A percentile compares a stretch with the other conserved stretches of the same genome.
phyloP scores from a whole-genome alignment of 1,284 basidiomycete genomes.

The Volvariella surrecta region DNA sequence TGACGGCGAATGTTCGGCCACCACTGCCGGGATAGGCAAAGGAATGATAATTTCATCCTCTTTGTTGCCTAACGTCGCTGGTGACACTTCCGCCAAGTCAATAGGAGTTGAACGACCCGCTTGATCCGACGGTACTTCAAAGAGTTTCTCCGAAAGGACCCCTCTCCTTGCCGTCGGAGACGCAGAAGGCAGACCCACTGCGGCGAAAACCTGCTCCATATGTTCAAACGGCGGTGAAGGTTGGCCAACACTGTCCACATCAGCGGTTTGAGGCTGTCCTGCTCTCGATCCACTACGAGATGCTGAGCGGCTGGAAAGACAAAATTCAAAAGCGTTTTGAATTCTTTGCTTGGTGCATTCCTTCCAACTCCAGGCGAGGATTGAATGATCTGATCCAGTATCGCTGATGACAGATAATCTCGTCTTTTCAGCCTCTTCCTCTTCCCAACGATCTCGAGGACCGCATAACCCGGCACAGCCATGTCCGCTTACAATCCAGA shows the following conservation, averaged over 20 bases:
- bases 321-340: conserved; percentile 75
- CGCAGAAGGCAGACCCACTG: conserved; percentile 48
- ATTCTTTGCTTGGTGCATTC: conserved; percentile 62
- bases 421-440: conserved; percentile 59
- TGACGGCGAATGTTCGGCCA: too few relatives aligned
- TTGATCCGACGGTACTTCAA: conserved; percentile 37
- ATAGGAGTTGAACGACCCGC: conserved; percentile 17
- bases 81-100: conserved; percentile 34
- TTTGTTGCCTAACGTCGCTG: conserved; percentile 25
- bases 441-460: conserved; percentile 74
- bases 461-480: conserved; percentile 75
- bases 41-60: conserved; percentile 18
- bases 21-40: conserved; percentile 18
- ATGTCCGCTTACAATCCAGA: conserved; percentile 70
- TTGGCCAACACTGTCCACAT: conserved; percentile 12
- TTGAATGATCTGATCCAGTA: conserved; percentile 35
- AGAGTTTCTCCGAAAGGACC: conserved; percentile 52
- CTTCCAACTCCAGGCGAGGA: conserved; percentile 70
- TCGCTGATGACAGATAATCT: conserved; percentile 40
- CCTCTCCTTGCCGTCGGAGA: conserved; percentile 45
- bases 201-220: conserved; percentile 60
- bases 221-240: conserved; percentile 34
- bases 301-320: conserved; percentile 42
- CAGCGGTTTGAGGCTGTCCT: conserved; percentile 16
- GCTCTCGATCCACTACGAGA: conserved; percentile 7